phyloP scores from a whole-genome alignment of 306 rosid genomes.

The Pyrus communis region DNA sequence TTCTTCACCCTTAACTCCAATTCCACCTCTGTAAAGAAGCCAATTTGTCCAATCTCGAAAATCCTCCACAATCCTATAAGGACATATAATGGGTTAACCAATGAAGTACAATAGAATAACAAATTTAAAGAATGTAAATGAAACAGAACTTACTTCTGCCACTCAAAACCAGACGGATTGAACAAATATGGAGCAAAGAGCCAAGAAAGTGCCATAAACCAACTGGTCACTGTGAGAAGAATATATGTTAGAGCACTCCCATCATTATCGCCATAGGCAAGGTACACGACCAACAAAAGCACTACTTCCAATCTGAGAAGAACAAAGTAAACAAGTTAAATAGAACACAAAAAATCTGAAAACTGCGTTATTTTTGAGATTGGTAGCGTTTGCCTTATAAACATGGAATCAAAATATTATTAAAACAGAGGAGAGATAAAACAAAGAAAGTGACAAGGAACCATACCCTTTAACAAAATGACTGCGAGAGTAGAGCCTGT shows the following conservation, averaged over 20 bases:
- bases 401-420: neutral
- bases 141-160: conserved; percentile 81
- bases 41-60: conserved; percentile 97
- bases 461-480: conserved; percentile 91
- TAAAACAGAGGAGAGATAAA: neutral
- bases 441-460: conserved; percentile 16
- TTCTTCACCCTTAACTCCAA: conserved; percentile 96
- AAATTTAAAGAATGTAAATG: neutral
- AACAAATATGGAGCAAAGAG: conserved; percentile 92
- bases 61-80: conserved; percentile 71
- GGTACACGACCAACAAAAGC: conserved; percentile 66
- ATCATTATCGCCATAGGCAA: conserved; percentile 74
- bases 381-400: neutral
- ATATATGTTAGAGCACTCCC: conserved; percentile 64
- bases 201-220: conserved; percentile 99
- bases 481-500: conserved; percentile 94
- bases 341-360: neutral
- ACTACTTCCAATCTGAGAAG: conserved; percentile 81
- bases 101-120: neutral
- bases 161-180: conserved; percentile 97
- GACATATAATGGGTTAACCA: conserved; percentile 13
- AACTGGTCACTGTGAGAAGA: conserved; percentile 80
- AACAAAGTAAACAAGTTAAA: conserved; percentile 4
- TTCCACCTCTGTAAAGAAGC: conserved; percentile 91
- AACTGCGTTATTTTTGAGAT: neutral